These are phyloP conservation scores for Termitomyces titanicus DNA, from an alignment of 768 basidiomycete genomes.

Conservation along the genomic window DNA sequence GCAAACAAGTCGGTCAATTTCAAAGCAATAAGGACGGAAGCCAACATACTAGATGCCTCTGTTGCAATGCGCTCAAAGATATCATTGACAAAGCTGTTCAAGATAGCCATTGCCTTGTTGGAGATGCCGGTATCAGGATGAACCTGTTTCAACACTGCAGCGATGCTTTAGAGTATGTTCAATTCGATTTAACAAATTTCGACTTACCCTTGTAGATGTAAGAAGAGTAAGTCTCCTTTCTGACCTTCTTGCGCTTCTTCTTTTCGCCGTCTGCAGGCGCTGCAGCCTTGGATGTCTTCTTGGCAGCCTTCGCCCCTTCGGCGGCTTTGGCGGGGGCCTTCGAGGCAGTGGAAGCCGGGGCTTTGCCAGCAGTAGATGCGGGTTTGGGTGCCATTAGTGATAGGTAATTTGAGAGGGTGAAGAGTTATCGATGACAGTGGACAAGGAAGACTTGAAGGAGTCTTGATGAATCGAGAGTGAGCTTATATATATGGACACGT, in stretches of 20 bases:
- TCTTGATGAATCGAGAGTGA: slow-evolving; percentile 12
- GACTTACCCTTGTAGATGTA: slow-evolving; percentile 85
- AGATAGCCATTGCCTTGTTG: slow-evolving; percentile 97
- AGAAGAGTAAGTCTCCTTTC: slow-evolving; percentile 92
- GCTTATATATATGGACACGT: slow-evolving; percentile 34
- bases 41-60: slow-evolving; percentile 77
- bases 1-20: neutral
- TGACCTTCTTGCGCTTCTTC: slow-evolving; percentile 83
- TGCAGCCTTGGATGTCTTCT: slow-evolving; percentile 71
- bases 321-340: slow-evolving; percentile 72
- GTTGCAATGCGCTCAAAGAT: slow-evolving; percentile 93
- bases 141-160: slow-evolving; percentile 87
- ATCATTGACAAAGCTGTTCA: slow-evolving; percentile 96
- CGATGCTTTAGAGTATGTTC: neutral
- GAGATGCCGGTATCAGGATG: slow-evolving; percentile 99
- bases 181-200: neutral
- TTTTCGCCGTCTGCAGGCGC: slow-evolving; percentile 69
- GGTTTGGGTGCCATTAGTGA: slow-evolving; percentile 64
- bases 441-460: slow-evolving; percentile 16
- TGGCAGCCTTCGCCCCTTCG: slow-evolving; percentile 68
- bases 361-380: slow-evolving; percentile 83
- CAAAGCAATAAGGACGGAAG: neutral
- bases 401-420: slow-evolving; percentile 4
- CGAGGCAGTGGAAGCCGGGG: slow-evolving; percentile 64
- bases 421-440: slow-evolving; percentile 17